Base-by-base conservation (phyloP, 202 grass and related monocot genomes). In the Carex arenaria region DNA sequence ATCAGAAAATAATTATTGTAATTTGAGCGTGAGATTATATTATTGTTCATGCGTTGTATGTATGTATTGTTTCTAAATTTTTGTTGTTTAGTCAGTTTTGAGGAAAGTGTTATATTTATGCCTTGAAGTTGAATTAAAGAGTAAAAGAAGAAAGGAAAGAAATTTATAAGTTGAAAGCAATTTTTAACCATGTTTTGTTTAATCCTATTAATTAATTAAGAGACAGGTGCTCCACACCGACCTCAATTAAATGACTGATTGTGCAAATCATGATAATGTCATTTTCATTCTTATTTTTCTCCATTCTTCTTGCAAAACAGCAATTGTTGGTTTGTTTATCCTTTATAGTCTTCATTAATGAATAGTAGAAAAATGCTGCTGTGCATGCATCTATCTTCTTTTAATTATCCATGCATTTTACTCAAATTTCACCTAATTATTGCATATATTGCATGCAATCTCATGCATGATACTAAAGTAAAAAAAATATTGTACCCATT, bases 41-140 rank as follows among this genome's bases (percentile, higher is more conserved):
- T 64, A 67, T 82, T 82, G 80, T 82, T 82, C 79, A 82, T 67
- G 64, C 64, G 45, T 82, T 76, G 72, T 76, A 76, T 76, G 72
- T 56, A 75, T 75, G 72, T 56, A 75, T 75, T 75, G 72, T 54
- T 76, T 5, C 45, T 76, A 52, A 78, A 36, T 60, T 78, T 76
- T 78, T 78, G 53, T 53, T 78, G 73, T 59, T 59, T 78, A 59
- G 53, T 78, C 73, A 60, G 17, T 78, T 78, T 59, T 78, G 73
- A 56, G 73, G 59, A 59, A 55, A 34, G 49, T 53, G 49, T 53
- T 31, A 53, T 74, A 18, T 76, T 56, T 76, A 32, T 76, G 72
- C 1, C 79, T 82, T 82, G 42, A 67, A 67, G 61, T 82, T 82
- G n/a, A 82, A 54, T 67, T 66, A 82, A 82, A 51, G 34, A 80